Percentiles rank a stretch among this genome's conserved stretches.
Evolutionary conservation across 2,329 filamentous ascomycete genomes (phyloP).

Genomic region (Lasiodiplodia sp.): DNA sequence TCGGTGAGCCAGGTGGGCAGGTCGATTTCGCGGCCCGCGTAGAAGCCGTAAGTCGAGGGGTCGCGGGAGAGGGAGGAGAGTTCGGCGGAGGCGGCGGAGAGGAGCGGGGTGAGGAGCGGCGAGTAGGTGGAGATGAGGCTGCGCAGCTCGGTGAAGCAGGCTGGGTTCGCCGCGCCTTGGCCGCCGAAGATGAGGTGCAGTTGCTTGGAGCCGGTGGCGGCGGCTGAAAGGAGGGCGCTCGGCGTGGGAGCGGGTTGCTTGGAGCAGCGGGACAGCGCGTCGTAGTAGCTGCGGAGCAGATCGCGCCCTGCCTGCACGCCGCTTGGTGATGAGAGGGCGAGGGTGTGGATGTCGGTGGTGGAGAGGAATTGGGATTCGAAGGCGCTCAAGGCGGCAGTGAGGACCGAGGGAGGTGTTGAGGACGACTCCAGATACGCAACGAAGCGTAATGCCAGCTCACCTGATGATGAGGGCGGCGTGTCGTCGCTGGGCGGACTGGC

Average conservation of each 20-base stretch:
- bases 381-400: neutral
- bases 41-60: neutral
- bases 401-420: neutral
- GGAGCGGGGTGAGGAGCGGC: neutral
- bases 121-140: neutral
- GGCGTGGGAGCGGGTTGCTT: slow-evolving; percentile 33
- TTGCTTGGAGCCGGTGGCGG: neutral
- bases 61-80: neutral
- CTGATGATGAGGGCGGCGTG: neutral
- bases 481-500: neutral
- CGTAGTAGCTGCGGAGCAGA: neutral
- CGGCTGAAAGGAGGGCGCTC: neutral
- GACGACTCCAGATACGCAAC: neutral
- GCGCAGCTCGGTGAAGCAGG: neutral
- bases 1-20: neutral
- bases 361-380: neutral
- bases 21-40: neutral
- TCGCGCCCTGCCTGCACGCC: neutral
- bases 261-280: neutral
- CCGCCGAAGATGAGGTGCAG: slow-evolving; percentile 1
- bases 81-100: neutral
- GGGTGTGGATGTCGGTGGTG: slow-evolving; percentile 1
- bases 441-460: neutral
- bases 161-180: neutral
- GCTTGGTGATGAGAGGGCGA: neutral